These are phyloP conservation scores for Geranium rotundifolium DNA, from an alignment of 345 rosid genomes.

Conservation along the genomic window DNA sequence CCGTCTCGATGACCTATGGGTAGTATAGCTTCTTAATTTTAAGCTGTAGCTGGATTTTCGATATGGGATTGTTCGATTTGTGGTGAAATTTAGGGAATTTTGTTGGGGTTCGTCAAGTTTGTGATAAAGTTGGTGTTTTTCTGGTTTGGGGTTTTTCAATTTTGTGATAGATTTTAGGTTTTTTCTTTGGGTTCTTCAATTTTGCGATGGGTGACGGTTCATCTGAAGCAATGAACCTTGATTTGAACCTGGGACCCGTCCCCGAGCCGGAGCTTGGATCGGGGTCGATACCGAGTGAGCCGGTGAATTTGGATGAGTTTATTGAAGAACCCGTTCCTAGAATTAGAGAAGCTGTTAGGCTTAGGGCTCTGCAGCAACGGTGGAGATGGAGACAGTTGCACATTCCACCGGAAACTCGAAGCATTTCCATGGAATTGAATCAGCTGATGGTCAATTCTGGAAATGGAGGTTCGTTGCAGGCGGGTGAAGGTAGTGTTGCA, in stretches of 20 bases:
- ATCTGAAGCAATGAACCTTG: slow-evolving; percentile 84
- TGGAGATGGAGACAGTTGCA: slow-evolving; percentile 49
- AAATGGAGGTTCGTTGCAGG: slow-evolving; percentile 35
- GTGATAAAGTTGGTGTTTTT: background rate
- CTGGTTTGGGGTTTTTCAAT: background rate
- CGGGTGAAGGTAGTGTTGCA: slow-evolving; percentile 70
- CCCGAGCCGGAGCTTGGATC: slow-evolving; percentile 70
- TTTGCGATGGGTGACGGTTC: slow-evolving; percentile 60
- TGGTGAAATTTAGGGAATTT: slow-evolving; percentile 4
- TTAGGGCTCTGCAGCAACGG: slow-evolving; percentile 31
- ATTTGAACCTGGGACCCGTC: slow-evolving; percentile 84
- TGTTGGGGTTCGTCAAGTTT: slow-evolving; percentile 3
- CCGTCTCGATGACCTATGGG: slow-evolving; percentile 11
- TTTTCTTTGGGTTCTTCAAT: slow-evolving; percentile 6
- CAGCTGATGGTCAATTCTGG: slow-evolving; percentile 42
- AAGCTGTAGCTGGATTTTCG: slow-evolving; percentile 2
- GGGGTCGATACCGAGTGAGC: slow-evolving; percentile 28
- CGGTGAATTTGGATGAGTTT: slow-evolving; percentile 52
- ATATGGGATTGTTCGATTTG: background rate
- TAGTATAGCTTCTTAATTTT: background rate
- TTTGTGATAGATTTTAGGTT: slow-evolving; percentile 5
- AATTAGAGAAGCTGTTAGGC: slow-evolving; percentile 54
- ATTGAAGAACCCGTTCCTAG: slow-evolving; percentile 35
- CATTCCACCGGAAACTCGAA: slow-evolving; percentile 31
- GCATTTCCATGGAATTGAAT: slow-evolving; percentile 52